Base-by-base conservation (phyloP, 176 grass and related monocot genomes). In the Canna indica region DNA sequence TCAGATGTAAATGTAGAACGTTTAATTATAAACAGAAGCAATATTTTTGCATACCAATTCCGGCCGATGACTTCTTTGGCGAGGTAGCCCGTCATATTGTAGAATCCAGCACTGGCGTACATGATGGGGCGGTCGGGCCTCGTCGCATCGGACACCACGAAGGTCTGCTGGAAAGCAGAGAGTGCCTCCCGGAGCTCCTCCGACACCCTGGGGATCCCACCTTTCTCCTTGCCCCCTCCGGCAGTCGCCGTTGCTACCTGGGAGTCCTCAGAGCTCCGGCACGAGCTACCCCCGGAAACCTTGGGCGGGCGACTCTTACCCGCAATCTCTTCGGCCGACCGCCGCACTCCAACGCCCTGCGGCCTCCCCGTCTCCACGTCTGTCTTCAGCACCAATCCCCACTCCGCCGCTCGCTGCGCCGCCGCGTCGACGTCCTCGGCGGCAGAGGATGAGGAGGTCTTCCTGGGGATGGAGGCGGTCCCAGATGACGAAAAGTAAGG, bases 111-210 rank as follows among this genome's bases (percentile, higher is more conserved):
- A 76, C 89, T 97, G 64, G 94, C 94, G 82, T 97, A 97, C 58
- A 97, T 78, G 83, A 97, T 87, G 27, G 94, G 94, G 69, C 45
- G 48, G 63, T 93, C 88, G 0, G 94, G 94, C 3, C 74, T 76
- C n/a, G 89, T 93, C 14, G 94, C 89, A 76, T 97, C 94, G 25
- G 94, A 93, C n/a, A 97, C 89, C 3, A 97, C 94, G 76, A 97
- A 97, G 15, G 94, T 92, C 76, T 93, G 94, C 81, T 97, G 86
- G 79, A 97, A 84, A 17, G 64, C 80, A 11, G 89, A 97, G 15
- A 97, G 76, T 13, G 94, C 89, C 36, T 85, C 84, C 75, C 85
- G 84, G 52, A 97, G 94, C 57, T 93, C 89, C 84, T 88, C 86
- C 32, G 94, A 93, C 34, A 97, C 86, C 59, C 89, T 83, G 7